These are phyloP conservation scores for Leishmania major DNA, from an alignment of 208 protist species.

Conservation along the genomic window DNA sequence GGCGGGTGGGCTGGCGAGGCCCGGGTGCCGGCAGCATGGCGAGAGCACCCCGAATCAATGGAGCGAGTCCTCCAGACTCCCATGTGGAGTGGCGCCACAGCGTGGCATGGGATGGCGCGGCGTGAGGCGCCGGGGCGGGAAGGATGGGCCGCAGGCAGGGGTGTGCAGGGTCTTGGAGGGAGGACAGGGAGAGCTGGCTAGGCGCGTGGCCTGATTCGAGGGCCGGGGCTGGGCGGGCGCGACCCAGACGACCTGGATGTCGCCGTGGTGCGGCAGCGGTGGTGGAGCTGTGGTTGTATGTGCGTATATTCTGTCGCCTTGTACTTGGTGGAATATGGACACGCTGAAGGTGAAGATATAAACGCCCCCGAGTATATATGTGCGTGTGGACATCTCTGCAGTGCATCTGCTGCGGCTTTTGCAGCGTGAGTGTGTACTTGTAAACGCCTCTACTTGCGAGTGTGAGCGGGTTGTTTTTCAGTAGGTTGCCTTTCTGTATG, in stretches of 20 bases:
- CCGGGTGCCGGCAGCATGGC: background rate
- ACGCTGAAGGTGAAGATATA: background rate
- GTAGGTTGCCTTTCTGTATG: too few species aligned
- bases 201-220: background rate
- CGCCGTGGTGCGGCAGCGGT: too few species aligned
- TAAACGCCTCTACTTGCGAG: too few species aligned
- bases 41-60: background rate
- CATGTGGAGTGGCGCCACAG: background rate
- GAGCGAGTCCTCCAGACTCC: background rate
- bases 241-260: too few species aligned
- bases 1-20: background rate
- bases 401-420: too few species aligned
- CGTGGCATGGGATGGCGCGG: background rate
- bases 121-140: background rate
- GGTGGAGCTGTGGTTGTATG: background rate
- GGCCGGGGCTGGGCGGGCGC: too few species aligned
- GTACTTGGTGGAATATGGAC: background rate
- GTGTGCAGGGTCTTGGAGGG: too few species aligned
- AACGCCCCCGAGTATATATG: too few species aligned
- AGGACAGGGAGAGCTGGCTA: background rate
- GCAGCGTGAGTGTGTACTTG: too few species aligned
- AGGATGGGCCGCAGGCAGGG: too few species aligned
- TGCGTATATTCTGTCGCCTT: background rate
- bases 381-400: background rate
- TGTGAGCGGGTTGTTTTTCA: too few species aligned